These are phyloP conservation scores for Ophiostoma piceae DNA, from an alignment of 2,329 filamentous ascomycete species.

Conservation along the genomic window DNA sequence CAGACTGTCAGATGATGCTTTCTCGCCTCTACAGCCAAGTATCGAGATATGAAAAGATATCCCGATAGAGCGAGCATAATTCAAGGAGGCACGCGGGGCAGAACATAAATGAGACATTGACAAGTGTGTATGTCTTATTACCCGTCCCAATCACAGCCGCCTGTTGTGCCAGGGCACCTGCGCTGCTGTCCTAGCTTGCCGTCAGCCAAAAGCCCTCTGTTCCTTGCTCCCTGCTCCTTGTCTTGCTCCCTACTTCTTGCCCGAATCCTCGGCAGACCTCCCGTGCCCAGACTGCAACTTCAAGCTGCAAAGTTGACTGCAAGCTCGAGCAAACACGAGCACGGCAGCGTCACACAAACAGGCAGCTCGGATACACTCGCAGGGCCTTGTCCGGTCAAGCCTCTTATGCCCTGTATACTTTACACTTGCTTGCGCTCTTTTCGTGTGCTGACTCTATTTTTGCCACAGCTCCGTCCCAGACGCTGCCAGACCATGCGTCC, in stretches of 20 bases:
- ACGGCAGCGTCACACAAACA: not conserved
- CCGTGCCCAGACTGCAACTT: not conserved
- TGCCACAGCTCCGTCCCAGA: constrained; percentile 52
- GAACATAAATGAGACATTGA: not conserved
- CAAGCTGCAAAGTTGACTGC: not conserved
- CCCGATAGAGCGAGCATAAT: not conserved
- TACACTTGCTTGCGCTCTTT: not conserved
- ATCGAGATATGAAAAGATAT: not conserved
- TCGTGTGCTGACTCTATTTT: constrained; percentile 19
- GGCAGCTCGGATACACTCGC: not conserved
- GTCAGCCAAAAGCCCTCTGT: not conserved
- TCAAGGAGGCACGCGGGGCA: not conserved
- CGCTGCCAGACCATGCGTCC: constrained; percentile 51
- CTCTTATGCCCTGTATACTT: not conserved
- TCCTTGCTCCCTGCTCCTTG: not conserved
- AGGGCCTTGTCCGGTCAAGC: not conserved
- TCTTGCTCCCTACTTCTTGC: not conserved
- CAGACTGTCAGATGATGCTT: not conserved
- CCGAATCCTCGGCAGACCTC: not conserved
- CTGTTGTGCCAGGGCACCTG: not conserved
- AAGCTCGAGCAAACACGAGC: not conserved
- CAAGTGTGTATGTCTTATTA: constrained; percentile 9
- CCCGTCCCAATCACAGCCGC: not conserved
- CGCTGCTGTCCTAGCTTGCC: not conserved
- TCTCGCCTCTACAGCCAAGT: not conserved